These are phyloP conservation scores for Aspergillus ostianus DNA, from an alignment of 495 filamentous ascomycete genomes.

Conservation along the genomic window DNA sequence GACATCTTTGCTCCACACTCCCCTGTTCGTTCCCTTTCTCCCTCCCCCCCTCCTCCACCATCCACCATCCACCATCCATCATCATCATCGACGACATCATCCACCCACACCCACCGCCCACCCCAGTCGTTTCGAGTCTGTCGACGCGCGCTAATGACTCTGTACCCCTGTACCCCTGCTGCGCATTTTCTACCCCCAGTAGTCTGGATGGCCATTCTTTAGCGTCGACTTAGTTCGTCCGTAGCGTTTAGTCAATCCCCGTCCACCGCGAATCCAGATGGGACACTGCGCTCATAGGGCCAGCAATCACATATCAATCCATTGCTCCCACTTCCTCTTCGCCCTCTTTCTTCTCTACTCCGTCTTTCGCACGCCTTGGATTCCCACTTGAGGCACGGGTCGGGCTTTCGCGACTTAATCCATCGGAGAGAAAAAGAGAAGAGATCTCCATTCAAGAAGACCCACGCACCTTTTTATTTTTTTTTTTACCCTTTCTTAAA, in stretches of 20 bases:
- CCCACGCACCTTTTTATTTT: not conserved
- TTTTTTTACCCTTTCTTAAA: conserved; percentile 4
- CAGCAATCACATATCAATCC: conserved; percentile 31
- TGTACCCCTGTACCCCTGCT: conserved; percentile 17
- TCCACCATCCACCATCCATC: conserved; percentile 3
- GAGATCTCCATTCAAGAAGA: conserved; percentile 5
- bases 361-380: conserved; percentile 11
- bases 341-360: conserved; percentile 17
- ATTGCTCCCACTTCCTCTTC: conserved; percentile 26
- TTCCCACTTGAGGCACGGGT: conserved; percentile 8
- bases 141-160: conserved; percentile 17
- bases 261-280: conserved; percentile 22
- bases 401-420: not conserved
- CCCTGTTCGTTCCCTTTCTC: conserved; percentile 11
- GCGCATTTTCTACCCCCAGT: conserved; percentile 13
- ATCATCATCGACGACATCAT: conserved; percentile 24
- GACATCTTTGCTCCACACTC: conserved; percentile 16
- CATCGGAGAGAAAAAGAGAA: not conserved
- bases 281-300: conserved; percentile 24
- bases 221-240: conserved; percentile 20
- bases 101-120: conserved; percentile 16
- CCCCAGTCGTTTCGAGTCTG: conserved; percentile 18
- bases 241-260: conserved; percentile 22
- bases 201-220: conserved; percentile 19
- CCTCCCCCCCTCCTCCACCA: conserved; percentile 15